Conservation (phyloP, 345 rosid species). For the Brassica carinata region DNA sequence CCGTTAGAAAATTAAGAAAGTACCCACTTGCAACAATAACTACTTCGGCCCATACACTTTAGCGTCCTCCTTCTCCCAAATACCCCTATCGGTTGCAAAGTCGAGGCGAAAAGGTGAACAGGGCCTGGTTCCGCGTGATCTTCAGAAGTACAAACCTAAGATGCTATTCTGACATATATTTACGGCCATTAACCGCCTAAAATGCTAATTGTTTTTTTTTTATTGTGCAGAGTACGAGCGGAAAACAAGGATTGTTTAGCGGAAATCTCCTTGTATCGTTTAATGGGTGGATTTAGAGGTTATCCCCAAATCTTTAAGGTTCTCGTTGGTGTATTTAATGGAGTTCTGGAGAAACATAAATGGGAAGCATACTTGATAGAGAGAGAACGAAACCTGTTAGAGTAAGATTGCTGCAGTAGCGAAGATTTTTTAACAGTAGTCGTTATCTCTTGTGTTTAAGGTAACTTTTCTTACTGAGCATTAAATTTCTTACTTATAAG, state of each 20-base stretch:
- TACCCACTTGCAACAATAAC: neutral
- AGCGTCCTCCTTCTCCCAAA: neutral
- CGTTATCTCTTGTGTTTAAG: neutral
- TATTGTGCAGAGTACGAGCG: neutral
- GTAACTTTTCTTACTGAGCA: neutral
- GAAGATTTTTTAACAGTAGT: neutral
- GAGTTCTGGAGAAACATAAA: neutral
- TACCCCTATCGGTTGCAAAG: neutral
- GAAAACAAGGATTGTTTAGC: neutral
- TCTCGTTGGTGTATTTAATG: neutral
- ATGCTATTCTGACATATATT: neutral
- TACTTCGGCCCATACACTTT: neutral
- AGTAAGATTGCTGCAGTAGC: neutral
- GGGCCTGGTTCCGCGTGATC: neutral
- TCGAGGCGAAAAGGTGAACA: neutral
- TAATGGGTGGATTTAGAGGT: neutral
- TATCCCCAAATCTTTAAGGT: neutral
- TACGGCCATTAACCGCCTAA: neutral
- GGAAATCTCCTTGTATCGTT: neutral
- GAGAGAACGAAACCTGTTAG: neutral
- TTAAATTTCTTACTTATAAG: neutral
- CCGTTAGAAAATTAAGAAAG: neutral
- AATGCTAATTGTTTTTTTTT: too few species aligned
- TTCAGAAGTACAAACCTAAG: neutral
- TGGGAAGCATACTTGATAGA: neutral